phyloP scores from a whole-genome alignment of 225 moss, liverwort and hornwort species.

The Marchantia paleacea region DNA sequence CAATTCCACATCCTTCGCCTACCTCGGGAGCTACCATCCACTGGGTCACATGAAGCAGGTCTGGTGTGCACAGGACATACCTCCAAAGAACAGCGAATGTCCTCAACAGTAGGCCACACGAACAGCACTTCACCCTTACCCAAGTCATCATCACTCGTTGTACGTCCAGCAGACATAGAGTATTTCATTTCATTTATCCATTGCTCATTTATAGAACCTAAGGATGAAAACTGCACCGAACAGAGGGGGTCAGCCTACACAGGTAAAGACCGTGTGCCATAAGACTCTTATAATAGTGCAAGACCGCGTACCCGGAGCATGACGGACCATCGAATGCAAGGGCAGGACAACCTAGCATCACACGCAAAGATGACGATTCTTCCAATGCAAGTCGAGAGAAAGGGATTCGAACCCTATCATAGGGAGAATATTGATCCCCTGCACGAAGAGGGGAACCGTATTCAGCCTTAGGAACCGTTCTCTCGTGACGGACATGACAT shows the following conservation, averaged over 20 bases:
- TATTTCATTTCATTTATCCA: constrained; percentile 77
- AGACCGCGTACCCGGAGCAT: not conserved
- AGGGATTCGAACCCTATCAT: constrained; percentile 13
- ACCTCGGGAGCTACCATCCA: too few relatives aligned
- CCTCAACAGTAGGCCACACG: constrained; percentile 95
- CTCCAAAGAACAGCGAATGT: constrained; percentile 89
- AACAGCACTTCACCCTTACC: constrained; percentile 71
- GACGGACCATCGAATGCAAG: not conserved
- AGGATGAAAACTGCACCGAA: constrained; percentile 77
- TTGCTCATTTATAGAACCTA: constrained; percentile 94
- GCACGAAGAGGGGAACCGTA: too few relatives aligned
- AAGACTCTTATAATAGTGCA: too few relatives aligned
- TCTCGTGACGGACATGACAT: not conserved
- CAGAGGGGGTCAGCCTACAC: not conserved
- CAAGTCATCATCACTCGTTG: constrained; percentile 50
- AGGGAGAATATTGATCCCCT: not conserved
- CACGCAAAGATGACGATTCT: too few relatives aligned
- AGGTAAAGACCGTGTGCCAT: not conserved
- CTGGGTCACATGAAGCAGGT: too few relatives aligned
- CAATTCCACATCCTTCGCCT: too few relatives aligned
- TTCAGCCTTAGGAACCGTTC: not conserved
- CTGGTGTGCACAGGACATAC: constrained; percentile 25
- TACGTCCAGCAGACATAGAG: constrained; percentile 74
- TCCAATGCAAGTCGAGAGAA: not conserved
- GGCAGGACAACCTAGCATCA: too few relatives aligned